phyloP scores from a whole-genome alignment of 2,329 filamentous ascomycete species.

The Colletotrichum tofieldiae region DNA sequence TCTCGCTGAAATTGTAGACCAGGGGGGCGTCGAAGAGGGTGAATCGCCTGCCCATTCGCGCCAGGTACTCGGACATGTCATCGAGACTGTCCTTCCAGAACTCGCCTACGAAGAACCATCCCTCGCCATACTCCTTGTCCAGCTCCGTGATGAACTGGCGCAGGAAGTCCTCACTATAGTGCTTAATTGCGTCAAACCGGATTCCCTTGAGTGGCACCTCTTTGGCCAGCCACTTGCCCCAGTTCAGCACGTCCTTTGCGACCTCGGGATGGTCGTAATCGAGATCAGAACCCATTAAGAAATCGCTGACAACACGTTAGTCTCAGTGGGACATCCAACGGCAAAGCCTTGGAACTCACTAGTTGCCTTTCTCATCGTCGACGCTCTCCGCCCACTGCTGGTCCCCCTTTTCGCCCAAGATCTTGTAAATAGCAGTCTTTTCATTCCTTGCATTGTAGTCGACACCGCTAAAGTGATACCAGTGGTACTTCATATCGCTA shows the following conservation, averaged over 20 bases:
- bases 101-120: slow-evolving; percentile 58
- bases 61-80: slow-evolving; percentile 53
- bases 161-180: slow-evolving; percentile 79
- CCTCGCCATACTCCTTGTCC: slow-evolving; percentile 59
- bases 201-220: slow-evolving; percentile 76
- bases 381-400: slow-evolving; percentile 76
- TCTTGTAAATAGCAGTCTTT: slow-evolving; percentile 78
- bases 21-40: slow-evolving; percentile 78
- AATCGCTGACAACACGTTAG: slow-evolving; percentile 74
- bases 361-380: slow-evolving; percentile 75
- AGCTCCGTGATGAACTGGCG: slow-evolving; percentile 74
- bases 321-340: slow-evolving; percentile 67
- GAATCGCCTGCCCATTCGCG: slow-evolving; percentile 69
- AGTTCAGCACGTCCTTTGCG: slow-evolving; percentile 73
- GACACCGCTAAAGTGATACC: slow-evolving; percentile 79
- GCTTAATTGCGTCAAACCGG: slow-evolving; percentile 81
- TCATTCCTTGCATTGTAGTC: slow-evolving; percentile 75
- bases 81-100: slow-evolving; percentile 57
- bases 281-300: slow-evolving; percentile 81
- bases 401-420: slow-evolving; percentile 68
- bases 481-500: slow-evolving; percentile 76
- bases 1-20: slow-evolving; percentile 75
- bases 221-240: slow-evolving; percentile 78
- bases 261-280: slow-evolving; percentile 78
- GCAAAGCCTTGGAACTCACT: slow-evolving; percentile 62